Conservation (phyloP, 768 basidiomycete species). For the Hygrophorus russula region DNA sequence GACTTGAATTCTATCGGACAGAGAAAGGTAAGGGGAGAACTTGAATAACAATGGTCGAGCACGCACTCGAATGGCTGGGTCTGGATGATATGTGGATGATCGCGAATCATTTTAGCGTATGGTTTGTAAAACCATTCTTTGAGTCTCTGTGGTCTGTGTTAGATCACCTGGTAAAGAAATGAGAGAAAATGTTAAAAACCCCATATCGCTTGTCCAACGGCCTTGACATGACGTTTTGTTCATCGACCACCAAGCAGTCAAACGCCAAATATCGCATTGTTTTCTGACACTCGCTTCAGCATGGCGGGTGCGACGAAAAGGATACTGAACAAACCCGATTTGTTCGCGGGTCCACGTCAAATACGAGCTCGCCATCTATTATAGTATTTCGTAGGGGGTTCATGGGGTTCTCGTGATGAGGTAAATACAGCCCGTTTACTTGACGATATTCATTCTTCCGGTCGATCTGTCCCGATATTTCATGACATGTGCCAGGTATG, state of each 20-base stretch:
- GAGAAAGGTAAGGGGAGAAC: conserved; percentile 6
- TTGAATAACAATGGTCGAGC: background rate
- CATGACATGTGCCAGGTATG: background rate
- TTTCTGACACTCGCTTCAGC: conserved; percentile 41
- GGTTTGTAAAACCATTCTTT: conserved; percentile 77
- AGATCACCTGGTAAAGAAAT: background rate
- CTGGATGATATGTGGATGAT: conserved; percentile 56
- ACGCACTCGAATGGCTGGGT: conserved; percentile 78
- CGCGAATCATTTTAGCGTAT: conserved; percentile 54
- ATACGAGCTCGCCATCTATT: conserved; percentile 88
- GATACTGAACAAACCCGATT: conserved; percentile 40
- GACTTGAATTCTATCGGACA: conserved; percentile 55
- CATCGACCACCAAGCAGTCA: conserved; percentile 83
- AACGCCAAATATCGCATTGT: conserved; percentile 79
- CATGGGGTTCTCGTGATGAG: conserved; percentile 67
- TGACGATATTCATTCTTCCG: conserved; percentile 81
- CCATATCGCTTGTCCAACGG: conserved; percentile 83
- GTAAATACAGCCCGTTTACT: conserved; percentile 74
- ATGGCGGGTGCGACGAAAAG: background rate
- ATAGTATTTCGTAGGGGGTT: conserved; percentile 68
- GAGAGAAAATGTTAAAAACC: conserved; percentile 32
- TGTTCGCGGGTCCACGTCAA: conserved; percentile 75
- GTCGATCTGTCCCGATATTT: conserved; percentile 59
- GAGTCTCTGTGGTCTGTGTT: conserved; percentile 47
- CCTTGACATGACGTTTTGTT: conserved; percentile 77